A percentile compares a stretch with the other conserved stretches of the same genome.
Evolutionary conservation across 2,329 filamentous ascomycete genomes (phyloP).

Genomic region (Aspergillus brunneoviolaceus): DNA sequence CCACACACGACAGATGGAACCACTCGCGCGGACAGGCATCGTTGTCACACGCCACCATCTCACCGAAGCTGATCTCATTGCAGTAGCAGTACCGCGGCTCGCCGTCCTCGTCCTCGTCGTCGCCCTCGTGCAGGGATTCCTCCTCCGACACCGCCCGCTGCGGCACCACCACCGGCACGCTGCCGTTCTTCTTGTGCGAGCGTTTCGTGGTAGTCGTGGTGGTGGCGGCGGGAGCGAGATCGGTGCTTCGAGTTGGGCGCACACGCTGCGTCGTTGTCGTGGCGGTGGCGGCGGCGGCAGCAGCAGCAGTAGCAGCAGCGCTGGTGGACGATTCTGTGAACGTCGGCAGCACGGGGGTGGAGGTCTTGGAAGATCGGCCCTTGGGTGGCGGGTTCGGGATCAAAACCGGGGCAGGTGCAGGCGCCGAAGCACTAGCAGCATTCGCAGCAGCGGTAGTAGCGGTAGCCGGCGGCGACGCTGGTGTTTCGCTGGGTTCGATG

Average conservation of each 20-base stretch:
- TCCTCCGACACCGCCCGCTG: constrained; percentile 37
- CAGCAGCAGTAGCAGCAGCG: not conserved
- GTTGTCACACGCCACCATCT: constrained; percentile 80
- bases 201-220: constrained; percentile 27
- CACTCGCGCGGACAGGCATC: constrained; percentile 72
- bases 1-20: constrained; percentile 82
- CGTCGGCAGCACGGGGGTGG: constrained; percentile 40
- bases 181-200: constrained; percentile 35
- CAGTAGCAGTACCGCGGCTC: constrained; percentile 79
- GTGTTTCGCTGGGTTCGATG: constrained; percentile 37
- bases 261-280: constrained; percentile 26
- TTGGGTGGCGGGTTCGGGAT: constrained; percentile 24
- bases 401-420: not conserved
- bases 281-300: constrained; percentile 5
- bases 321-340: constrained; percentile 33
- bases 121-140: constrained; percentile 49
- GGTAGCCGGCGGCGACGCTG: constrained; percentile 1
- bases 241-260: constrained; percentile 38
- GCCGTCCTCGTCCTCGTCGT: constrained; percentile 65
- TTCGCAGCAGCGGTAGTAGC: too few species aligned
- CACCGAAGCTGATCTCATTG: constrained; percentile 75
- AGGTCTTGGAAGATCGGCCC: constrained; percentile 42
- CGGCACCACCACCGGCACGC: constrained; percentile 22
- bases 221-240: constrained; percentile 24
- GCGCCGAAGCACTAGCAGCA: not conserved